A percentile compares a stretch with the other conserved stretches of the same genome.
phyloP scores from a whole-genome alignment of 1,139 yeast genomes.

The Candida smagusa region DNA sequence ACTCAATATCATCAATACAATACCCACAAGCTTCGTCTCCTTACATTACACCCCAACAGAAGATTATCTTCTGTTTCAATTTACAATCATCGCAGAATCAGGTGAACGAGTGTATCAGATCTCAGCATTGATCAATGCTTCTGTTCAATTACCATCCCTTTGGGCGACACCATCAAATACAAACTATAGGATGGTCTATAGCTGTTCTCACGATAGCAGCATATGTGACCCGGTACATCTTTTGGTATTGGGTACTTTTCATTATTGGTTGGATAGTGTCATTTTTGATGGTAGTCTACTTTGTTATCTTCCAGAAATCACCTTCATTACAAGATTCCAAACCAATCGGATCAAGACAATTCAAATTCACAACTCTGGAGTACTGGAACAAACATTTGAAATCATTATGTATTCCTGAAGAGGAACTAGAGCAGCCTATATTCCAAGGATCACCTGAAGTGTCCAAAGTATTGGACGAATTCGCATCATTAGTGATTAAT shows the following conservation, averaged over 20 bases:
- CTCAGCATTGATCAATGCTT: too few relatives aligned
- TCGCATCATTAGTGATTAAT: conserved; percentile 50
- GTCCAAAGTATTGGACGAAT: conserved; percentile 50
- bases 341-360: conserved; percentile 5
- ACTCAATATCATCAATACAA: too few relatives aligned
- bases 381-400: conserved; percentile 9
- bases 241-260: conserved; percentile 11
- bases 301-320: conserved; percentile 6
- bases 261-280: conserved; percentile 6
- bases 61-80: too few relatives aligned
- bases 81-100: too few relatives aligned
- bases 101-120: too few relatives aligned
- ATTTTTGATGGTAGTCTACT: conserved; percentile 1
- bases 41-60: too few relatives aligned
- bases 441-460: conserved; percentile 51
- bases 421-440: conserved; percentile 22
- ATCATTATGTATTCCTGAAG: conserved; percentile 6
- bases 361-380: conserved; percentile 9
- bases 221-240: conserved; percentile 11
- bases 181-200: conserved; percentile 3
- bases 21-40: too few relatives aligned
- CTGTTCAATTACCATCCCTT: neutral
- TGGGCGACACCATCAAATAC: neutral
- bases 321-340: neutral
- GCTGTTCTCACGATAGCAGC: conserved; percentile 5